Base-by-base conservation (phyloP, 2,329 filamentous ascomycete species). In the Stemphylium lycopersici region DNA sequence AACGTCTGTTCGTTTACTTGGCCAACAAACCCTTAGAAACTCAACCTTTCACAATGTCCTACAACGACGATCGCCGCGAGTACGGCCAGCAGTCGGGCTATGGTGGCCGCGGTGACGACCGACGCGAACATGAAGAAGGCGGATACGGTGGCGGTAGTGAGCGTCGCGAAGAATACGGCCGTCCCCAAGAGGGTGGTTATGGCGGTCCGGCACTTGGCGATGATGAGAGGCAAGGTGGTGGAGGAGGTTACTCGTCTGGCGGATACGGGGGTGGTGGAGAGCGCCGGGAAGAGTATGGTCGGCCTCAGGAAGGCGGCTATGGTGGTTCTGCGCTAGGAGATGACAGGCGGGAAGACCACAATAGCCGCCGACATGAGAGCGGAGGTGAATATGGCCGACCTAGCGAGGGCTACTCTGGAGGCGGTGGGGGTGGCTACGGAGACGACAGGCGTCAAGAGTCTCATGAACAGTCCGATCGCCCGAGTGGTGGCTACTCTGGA, bases 1-100 rank as follows among this genome's bases (percentile, higher is more conserved):
- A 34, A 40, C 12, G 15, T n/a, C 31, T 16, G 8, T 18, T 8
- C 10, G 10, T 41, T 16, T 26, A 3, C 8, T 22, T 15, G 20
- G 36, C 47, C 51, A 16, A 55, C 22, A 16, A 15, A 11, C 6
- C 11, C 13, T 2, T 13, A 24, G 18, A 44, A 44, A 15, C 26
- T 11, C 6, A 22, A 15, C 31, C 11, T 12, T 24, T 15, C 26
- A 62, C 24, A 38, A 68, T 68, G 65, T 68, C 65, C 26, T 67
- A 68, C 58, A 69, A 67, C 59, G 57, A 67, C 59, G 61, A 66
- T 12, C 61, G 59, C 22, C 57, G 58, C 55, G 53, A 57, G 31
- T 55, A 51, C 33, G 55, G 50, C 7, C 41, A 48, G 32, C 49
- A 55, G 16, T 58, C 56, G 18, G 54, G 61, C 37, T 50, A 56